A percentile compares a stretch with the other conserved stretches of the same genome.
Evolutionary conservation across 768 basidiomycete species (phyloP).

Genomic region (Peribolospora baueri): DNA sequence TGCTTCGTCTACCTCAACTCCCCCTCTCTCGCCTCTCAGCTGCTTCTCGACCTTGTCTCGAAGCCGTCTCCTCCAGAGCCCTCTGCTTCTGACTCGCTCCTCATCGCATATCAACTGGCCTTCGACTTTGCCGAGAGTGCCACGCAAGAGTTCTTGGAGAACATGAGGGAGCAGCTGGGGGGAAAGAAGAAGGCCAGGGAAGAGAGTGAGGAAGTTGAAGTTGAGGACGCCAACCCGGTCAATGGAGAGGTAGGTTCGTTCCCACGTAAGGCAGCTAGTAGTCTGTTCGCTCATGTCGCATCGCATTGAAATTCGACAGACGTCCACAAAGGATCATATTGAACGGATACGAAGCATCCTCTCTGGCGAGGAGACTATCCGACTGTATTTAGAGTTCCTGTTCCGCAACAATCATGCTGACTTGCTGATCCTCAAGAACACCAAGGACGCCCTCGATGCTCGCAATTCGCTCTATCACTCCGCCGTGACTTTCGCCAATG

Average conservation of each 20-base stretch:
- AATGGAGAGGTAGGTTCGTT: constrained; percentile 2
- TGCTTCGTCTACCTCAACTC: constrained; percentile 71
- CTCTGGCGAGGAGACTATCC: constrained; percentile 72
- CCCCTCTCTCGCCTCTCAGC: constrained; percentile 46
- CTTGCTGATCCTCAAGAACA: constrained; percentile 68
- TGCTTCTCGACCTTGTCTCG: constrained; percentile 41
- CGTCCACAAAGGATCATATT: constrained; percentile 18
- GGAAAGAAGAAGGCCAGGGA: constrained; percentile 10
- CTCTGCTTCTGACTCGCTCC: constrained; percentile 24
- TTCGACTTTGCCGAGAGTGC: constrained; percentile 91
- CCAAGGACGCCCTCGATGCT: constrained; percentile 71
- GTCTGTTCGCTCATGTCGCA: background rate
- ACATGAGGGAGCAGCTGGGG: constrained; percentile 25
- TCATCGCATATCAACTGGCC: constrained; percentile 79
- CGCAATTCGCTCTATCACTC: constrained; percentile 95
- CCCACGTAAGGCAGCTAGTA: background rate
- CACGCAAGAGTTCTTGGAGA: constrained; percentile 71
- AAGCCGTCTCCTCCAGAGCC: constrained; percentile 1
- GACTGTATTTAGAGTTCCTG: constrained; percentile 82
- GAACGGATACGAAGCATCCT: constrained; percentile 61
- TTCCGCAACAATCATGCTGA: constrained; percentile 84
- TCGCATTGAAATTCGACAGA: too few species aligned
- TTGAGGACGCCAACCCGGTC: constrained; percentile 4
- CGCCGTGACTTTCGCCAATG: constrained; percentile 84
- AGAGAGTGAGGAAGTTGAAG: constrained; percentile 26